A percentile compares a stretch with the other conserved stretches of the same genome.
phyloP scores from a whole-genome alignment of 345 rosid species.

The Firmiana major region DNA sequence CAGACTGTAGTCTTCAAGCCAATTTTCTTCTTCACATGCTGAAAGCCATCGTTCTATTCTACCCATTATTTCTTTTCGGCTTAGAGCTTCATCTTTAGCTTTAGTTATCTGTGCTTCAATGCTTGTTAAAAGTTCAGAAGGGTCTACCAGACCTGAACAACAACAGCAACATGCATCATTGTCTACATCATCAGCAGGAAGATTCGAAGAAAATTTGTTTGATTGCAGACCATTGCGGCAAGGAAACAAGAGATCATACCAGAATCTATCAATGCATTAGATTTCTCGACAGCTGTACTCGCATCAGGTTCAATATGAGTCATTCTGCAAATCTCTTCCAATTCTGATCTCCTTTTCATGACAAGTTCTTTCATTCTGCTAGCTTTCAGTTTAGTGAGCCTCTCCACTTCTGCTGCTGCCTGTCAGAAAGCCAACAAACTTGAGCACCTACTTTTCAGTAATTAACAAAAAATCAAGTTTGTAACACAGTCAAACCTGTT shows the following conservation, averaged over 20 bases:
- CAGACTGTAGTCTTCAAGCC: conserved; percentile 90
- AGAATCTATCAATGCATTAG: conserved; percentile 88
- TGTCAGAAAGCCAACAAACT: conserved; percentile 24
- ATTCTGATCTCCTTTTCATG: conserved; percentile 75
- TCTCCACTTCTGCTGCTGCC: conserved; percentile 87
- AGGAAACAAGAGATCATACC: conserved; percentile 37
- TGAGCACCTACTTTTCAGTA: not conserved
- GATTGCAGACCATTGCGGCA: not conserved
- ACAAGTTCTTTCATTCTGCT: conserved; percentile 96
- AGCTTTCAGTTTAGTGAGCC: conserved; percentile 73
- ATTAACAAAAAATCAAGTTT: not conserved
- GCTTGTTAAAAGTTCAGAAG: conserved; percentile 78
- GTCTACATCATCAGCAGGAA: not conserved
- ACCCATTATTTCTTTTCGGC: conserved; percentile 93
- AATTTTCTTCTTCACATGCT: conserved; percentile 92
- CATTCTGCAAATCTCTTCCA: conserved; percentile 70
- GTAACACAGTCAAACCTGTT: conserved; percentile 47
- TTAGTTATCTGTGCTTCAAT: conserved; percentile 76
- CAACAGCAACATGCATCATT: conserved; percentile 5
- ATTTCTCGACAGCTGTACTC: conserved; percentile 87
- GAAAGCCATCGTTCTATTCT: conserved; percentile 90
- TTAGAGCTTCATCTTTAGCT: conserved; percentile 73
- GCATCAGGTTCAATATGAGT: conserved; percentile 81
- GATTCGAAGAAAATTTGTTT: not conserved
- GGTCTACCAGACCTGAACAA: conserved; percentile 78